Evolutionary conservation across 2,329 filamentous ascomycete species (phyloP), one percentile per base, ranked within the genome.

Genomic region (Diaporthe sp.): DNA sequence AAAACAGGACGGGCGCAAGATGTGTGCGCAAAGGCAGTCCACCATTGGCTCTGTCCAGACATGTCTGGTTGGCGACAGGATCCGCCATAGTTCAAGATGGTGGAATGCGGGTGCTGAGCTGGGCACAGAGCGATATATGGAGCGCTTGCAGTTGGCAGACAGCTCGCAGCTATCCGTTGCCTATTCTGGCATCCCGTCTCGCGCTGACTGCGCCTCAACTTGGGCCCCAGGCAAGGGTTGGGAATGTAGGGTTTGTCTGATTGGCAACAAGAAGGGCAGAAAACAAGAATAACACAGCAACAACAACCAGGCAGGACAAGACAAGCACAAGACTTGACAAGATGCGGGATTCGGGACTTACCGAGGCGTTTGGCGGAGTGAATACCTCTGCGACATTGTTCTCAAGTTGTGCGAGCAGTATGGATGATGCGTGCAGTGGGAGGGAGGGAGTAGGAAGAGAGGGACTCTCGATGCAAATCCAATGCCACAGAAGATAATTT

Each of bases 351-450:
- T 64, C 60, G 28, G 42, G 55, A 60, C 74, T 74, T 74, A 75
- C 74, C 74, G 71, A 68, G 74, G 74, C 57, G 74, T 75, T 45
- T 75, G 74, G 28, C 74, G 55, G 50, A 75, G 71, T 55, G 74
- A 75, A 60, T 75, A 75, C 54, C 74, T 68, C 57, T 28, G 17
- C 64, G 74, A 73, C 74, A 75, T 75, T 17, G n/a, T 74, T 38
- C 5, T 22, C 45, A 28, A 52, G 30, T 52, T 67, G 42, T 52
- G 64, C 64, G 33, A 12, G 22, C 64, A 50, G 19, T 67, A 38
- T 28, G 30, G 45, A 67, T 67, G 64, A 67, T 72, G 69, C 58
- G 55, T 72, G 45, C 67, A 57, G 28, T 70, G 15, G 2, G 3
- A 12, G 22, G 17, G 22, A 13, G 28, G 19, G 30, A n/a, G 13